Evolutionary conservation across 1,284 basidiomycete species (phyloP), one percentile per base, ranked within the genome.

Genomic region (Cryptococcus sp.): DNA sequence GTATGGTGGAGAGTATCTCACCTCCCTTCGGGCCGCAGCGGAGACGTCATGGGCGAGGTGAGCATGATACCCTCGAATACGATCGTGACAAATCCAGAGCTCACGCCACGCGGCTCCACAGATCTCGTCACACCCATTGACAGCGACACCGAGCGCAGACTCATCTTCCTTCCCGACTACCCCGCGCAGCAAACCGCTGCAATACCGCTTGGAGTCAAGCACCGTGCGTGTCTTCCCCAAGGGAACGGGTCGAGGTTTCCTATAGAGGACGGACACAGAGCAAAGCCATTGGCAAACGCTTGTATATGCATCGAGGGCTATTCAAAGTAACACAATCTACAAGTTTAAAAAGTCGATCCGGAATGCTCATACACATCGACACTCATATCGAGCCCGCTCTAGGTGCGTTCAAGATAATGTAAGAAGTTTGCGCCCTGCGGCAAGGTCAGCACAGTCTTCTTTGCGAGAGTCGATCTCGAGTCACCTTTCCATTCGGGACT

Each of bases 241-340:
- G 64, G 78, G 78, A 1, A 80, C 76, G 0, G 78, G 78, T 8
- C 56, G 74, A 43, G 78, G 78, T 16, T 79, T 74, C 58, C 64
- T 80, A 23, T 80, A 62, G 55, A n/a, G n/a, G n/a, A 41, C n/a
- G 5, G 27, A 35, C 30, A 2, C 8, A 35, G 13, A 8, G 30
- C 30, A 8, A 8, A 10, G 30, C 30, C 30, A 2, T 10, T 35
- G 30, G 30, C 30, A 13, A 30, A 35, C 13, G 13, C 30, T 35
- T 5, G 30, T 35, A 13, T 35, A 35, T 35, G 30, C 30, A 35
- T 35, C 13, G 30, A 8, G 30, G 30, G 30, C 30, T 10, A 35
- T 8, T 13, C 13, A 10, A 35, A 35, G 8, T 13, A 10, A 35
- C 30, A 10, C 30, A 13, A 13, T 35, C 30, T 25, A 25, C 25